These are phyloP conservation scores for Ichthyophthirius multifiliis DNA, from an alignment of 169 alveolate species.

Conservation along the genomic window DNA sequence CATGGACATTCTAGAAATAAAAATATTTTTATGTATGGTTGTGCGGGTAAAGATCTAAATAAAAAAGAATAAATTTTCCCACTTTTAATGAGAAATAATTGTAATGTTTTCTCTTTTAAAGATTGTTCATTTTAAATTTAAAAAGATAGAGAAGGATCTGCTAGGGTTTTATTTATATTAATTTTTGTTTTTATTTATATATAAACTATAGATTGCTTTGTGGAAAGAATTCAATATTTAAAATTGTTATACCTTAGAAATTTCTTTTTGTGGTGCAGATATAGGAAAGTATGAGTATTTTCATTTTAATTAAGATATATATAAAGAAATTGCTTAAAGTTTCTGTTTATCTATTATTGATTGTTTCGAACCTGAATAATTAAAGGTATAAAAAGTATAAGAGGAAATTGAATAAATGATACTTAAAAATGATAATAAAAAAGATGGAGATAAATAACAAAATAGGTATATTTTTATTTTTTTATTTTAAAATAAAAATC, in stretches of 20 bases:
- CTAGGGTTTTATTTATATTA: slow-evolving; percentile 49
- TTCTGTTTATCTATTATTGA: slow-evolving; percentile 78
- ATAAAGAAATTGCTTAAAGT: slow-evolving; percentile 66
- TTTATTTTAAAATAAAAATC: too few species aligned
- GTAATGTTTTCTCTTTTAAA: slow-evolving; percentile 67
- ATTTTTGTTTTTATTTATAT: slow-evolving; percentile 42
- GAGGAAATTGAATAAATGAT: slow-evolving; percentile 73
- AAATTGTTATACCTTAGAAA: slow-evolving; percentile 71
- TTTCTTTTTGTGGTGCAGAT: slow-evolving; percentile 83
- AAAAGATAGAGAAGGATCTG: slow-evolving; percentile 75
- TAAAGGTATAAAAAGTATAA: slow-evolving; percentile 56
- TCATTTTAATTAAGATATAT: slow-evolving; percentile 70
- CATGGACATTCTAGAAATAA: slow-evolving; percentile 92
- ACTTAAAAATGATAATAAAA: slow-evolving; percentile 32
- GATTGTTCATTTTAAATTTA: slow-evolving; percentile 71
- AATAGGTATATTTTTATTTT: neutral
- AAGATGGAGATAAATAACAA: slow-evolving; percentile 49
- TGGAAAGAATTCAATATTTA: slow-evolving; percentile 73
- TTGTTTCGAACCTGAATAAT: slow-evolving; percentile 75
- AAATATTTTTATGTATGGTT: slow-evolving; percentile 89
- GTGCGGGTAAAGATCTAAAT: slow-evolving; percentile 66
- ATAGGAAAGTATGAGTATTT: slow-evolving; percentile 74
- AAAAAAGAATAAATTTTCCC: slow-evolving; percentile 77
- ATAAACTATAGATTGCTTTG: slow-evolving; percentile 62
- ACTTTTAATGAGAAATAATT: slow-evolving; percentile 56